A percentile compares a stretch with the other conserved stretches of the same genome.
These are phyloP conservation scores for Tylopilus microsporus DNA, from an alignment of 1,284 basidiomycete species.

Conservation along the genomic window DNA sequence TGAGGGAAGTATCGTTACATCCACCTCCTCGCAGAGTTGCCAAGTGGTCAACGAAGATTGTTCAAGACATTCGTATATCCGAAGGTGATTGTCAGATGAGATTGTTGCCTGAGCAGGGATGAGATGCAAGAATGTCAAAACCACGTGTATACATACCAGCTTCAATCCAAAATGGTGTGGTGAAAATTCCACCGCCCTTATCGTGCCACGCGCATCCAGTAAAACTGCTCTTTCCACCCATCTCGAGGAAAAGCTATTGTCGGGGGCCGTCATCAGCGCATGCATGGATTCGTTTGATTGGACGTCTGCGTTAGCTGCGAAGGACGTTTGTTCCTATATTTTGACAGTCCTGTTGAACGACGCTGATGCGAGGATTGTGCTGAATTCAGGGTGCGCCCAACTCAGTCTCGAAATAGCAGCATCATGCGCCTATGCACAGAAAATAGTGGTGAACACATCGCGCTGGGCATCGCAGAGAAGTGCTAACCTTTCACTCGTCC, in stretches of 20 bases:
- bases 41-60: constrained; percentile 60
- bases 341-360: constrained; percentile 51
- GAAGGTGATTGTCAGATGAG: constrained; percentile 42
- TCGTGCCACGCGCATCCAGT: constrained; percentile 78
- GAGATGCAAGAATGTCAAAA: not conserved
- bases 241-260: constrained; percentile 39
- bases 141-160: constrained; percentile 49
- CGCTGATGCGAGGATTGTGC: constrained; percentile 75
- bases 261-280: constrained; percentile 20
- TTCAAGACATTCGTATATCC: constrained; percentile 58
- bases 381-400: constrained; percentile 89
- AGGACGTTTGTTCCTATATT: no score
- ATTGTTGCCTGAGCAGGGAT: constrained; percentile 54
- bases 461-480: not conserved
- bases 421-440: constrained; percentile 70
- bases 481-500: constrained; percentile 78
- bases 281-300: constrained; percentile 29
- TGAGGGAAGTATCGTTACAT: constrained; percentile 58
- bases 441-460: not conserved
- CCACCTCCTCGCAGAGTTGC: constrained; percentile 76
- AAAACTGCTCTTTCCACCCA: constrained; percentile 77
- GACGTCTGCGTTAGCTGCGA: constrained; percentile 30
- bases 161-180: constrained; percentile 84
- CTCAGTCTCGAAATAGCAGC: constrained; percentile 77
- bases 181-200: constrained; percentile 80